Evolutionary conservation across 1,284 basidiomycete species (phyloP).

Genomic region (Malassezia restricta): DNA sequence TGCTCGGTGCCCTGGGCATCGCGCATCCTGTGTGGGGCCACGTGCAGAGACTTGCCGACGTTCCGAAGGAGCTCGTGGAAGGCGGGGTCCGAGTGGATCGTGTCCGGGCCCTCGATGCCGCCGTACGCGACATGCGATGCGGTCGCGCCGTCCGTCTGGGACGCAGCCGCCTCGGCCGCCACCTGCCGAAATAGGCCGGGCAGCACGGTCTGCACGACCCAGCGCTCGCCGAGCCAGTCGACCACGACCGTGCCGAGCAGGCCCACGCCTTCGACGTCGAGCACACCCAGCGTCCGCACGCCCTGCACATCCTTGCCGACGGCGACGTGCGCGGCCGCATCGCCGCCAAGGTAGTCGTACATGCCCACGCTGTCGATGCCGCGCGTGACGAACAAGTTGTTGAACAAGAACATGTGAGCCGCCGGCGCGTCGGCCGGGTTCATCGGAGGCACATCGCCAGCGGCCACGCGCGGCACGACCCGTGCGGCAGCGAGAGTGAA

Average conservation of each 20-base stretch:
- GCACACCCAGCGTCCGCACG: constrained; percentile 51
- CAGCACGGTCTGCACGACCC: constrained; percentile 54
- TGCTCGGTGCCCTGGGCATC: constrained; percentile 49
- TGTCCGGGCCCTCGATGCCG: constrained; percentile 50
- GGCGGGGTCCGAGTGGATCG: constrained; percentile 47
- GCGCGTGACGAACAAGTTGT: constrained; percentile 54
- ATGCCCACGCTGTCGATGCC: constrained; percentile 53
- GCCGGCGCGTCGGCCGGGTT: constrained; percentile 53
- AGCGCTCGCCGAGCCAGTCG: constrained; percentile 54
- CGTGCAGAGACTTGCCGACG: constrained; percentile 50
- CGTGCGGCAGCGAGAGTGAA: constrained; percentile 52
- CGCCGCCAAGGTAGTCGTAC: constrained; percentile 52
- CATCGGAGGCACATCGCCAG: constrained; percentile 51
- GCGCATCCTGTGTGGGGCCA: constrained; percentile 51
- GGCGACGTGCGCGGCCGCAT: constrained; percentile 52
- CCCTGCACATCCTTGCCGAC: constrained; percentile 54
- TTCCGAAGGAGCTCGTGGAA: constrained; percentile 52
- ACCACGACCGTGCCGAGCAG: constrained; percentile 50
- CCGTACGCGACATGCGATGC: constrained; percentile 50
- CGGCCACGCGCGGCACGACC: constrained; percentile 50
- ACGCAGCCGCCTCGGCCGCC: constrained; percentile 20
- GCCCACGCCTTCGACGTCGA: constrained; percentile 49
- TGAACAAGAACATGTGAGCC: constrained; percentile 53
- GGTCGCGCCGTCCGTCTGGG: constrained; percentile 18
- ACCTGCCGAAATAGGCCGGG: constrained; percentile 52